Conservation (phyloP, 495 filamentous ascomycete genomes). For the Trichoderma reesei region DNA sequence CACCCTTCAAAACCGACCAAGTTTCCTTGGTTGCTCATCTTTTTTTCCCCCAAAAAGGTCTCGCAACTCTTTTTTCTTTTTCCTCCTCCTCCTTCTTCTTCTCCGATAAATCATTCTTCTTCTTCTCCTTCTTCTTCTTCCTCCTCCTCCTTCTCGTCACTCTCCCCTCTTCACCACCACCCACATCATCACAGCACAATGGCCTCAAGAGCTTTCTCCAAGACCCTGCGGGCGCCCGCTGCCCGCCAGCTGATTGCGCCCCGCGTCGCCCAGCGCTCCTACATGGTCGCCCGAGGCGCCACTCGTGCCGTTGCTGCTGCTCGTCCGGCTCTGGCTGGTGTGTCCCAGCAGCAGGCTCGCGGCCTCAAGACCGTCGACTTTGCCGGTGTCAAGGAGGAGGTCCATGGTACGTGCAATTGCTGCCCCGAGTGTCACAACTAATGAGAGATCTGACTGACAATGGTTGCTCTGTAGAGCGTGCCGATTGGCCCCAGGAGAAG, state of each 20-base stretch:
- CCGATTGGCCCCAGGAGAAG: conserved; percentile 97
- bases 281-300: conserved; percentile 56
- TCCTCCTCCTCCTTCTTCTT: conserved; percentile 12
- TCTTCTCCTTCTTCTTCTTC: conserved; percentile 17
- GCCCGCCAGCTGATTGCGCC: conserved; percentile 61
- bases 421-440: not conserved
- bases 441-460: not conserved
- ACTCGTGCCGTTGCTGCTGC: conserved; percentile 43
- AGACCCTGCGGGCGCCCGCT: conserved; percentile 67
- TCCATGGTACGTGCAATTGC: conserved; percentile 57
- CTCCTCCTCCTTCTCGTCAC: conserved; percentile 16
- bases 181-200: conserved; percentile 36
- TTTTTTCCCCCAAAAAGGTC: conserved; percentile 1
- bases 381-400: conserved; percentile 81
- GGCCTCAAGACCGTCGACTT: conserved; percentile 91
- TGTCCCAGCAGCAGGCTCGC: conserved; percentile 53
- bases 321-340: conserved; percentile 39
- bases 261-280: conserved; percentile 56
- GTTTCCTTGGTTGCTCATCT: conserved; percentile 2
- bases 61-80: conserved; percentile 17
- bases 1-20: not conserved
- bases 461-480: conserved; percentile 57
- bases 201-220: conserved; percentile 75
- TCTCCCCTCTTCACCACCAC: conserved; percentile 16
- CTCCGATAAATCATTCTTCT: not conserved